Percentiles rank a stretch among this genome's conserved stretches.
These are phyloP conservation scores for Phytophthora foliorum DNA, from an alignment of 352 stramenopile species.

Conservation along the genomic window DNA sequence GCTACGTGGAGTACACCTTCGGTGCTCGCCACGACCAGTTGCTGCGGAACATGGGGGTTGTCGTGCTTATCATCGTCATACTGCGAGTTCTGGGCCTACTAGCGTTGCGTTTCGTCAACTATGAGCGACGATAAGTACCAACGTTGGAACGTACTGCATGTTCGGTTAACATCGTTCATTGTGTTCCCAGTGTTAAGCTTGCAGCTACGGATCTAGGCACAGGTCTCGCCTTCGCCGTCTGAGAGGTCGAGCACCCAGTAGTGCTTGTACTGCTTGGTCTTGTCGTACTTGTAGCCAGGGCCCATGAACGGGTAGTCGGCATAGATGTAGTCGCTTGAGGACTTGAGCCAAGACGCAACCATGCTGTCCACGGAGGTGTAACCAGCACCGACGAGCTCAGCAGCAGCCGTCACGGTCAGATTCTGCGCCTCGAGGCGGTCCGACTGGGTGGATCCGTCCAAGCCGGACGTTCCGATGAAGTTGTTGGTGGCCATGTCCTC, in stretches of 20 bases:
- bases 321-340: slow-evolving; percentile 43
- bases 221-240: slow-evolving; percentile 23
- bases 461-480: slow-evolving; percentile 31
- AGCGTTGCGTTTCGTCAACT: slow-evolving; percentile 60
- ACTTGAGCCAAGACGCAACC: slow-evolving; percentile 53
- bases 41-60: slow-evolving; percentile 45
- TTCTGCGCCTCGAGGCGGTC: slow-evolving; percentile 37
- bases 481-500: slow-evolving; percentile 39
- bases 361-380: slow-evolving; percentile 40
- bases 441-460: slow-evolving; percentile 39
- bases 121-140: slow-evolving; percentile 48
- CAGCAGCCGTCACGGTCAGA: slow-evolving; percentile 24
- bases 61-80: slow-evolving; percentile 52
- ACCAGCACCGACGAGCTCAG: slow-evolving; percentile 55
- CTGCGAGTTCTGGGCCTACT: slow-evolving; percentile 54
- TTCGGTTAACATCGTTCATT: slow-evolving; percentile 12
- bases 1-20: slow-evolving; percentile 57
- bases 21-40: slow-evolving; percentile 50
- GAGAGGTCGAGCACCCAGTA: slow-evolving; percentile 49
- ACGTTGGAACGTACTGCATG: background rate
- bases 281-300: slow-evolving; percentile 42
- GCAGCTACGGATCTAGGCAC: slow-evolving; percentile 21
- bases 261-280: slow-evolving; percentile 41
- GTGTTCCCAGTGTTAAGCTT: background rate
- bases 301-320: slow-evolving; percentile 40